Conservation (phyloP, 768 basidiomycete species). For the Termitomyces sp. region DNA sequence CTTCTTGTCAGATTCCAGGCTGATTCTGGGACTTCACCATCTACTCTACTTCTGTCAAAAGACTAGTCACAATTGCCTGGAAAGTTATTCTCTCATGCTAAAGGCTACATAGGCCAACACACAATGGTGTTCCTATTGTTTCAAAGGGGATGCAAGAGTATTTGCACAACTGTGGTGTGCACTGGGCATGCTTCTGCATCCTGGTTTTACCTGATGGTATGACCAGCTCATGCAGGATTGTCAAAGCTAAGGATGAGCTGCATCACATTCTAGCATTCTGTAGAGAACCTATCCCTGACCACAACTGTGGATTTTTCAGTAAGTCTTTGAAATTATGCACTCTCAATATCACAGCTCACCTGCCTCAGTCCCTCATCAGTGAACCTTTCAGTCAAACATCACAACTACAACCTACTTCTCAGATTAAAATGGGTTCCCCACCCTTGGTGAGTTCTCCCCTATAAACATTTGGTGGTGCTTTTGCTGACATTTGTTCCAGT, state of each 20-base stretch:
- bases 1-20: background rate
- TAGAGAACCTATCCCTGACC: background rate
- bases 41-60: background rate
- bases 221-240: background rate
- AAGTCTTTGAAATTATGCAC: background rate
- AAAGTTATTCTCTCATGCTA: background rate
- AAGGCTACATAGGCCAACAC: background rate
- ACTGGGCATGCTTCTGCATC: slow-evolving; percentile 2
- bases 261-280: background rate
- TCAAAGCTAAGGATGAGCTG: background rate
- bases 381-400: background rate
- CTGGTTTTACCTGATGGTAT: background rate
- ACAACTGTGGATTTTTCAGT: background rate
- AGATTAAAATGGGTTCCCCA: background rate
- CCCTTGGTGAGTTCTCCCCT: background rate
- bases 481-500: background rate
- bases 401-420: background rate
- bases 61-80: background rate
- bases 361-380: background rate
- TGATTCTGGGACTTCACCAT: background rate
- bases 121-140: background rate
- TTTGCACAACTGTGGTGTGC: background rate
- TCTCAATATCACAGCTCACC: background rate
- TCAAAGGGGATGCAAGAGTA: background rate
- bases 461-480: no score